Evolutionary conservation across 2,329 filamentous ascomycete genomes (phyloP), one percentile per base, ranked within the genome.

Genomic region (Exophiala sideris): DNA sequence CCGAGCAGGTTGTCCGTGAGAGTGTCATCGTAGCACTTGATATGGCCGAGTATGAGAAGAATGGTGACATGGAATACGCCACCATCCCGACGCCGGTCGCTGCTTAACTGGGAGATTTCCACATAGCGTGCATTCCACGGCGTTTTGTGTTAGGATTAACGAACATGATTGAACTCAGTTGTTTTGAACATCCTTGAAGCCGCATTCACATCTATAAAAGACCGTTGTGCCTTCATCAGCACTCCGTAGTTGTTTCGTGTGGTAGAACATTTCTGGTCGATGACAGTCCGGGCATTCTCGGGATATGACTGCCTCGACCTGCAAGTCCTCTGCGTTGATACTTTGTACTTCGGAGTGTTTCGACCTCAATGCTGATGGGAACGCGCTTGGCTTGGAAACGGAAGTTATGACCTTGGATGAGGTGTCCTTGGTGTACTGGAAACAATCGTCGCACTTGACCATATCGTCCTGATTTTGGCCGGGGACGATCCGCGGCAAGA

Each of bases 21-120:
- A 97, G 92, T 71, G 86, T 96, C 36, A 84, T 96, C 64, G 94
- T 99, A 52, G 94, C 94, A 41, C 79, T 99, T 62, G 94, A 99
- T 71, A 99, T 99, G 90, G 94, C 91, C 9, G 92, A 96, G 68
- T 96, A 90, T 67, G 94, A 99, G 78, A 90, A 88, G 77, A 88
- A 85, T 63, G 88, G 89, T 39, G 84, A 96, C 72, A 76, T 84
- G 32, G 91, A 99, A 70, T 99, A 99, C 77, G 94, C 94, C 44
- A 80, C 96, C 66, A 86, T 97, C 62, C 92, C 88, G 46, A 64
- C 66, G 39, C 64, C 51, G 46, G 48, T 51, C 16, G 36, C 54
- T 36, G 58, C 58, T 39, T 62, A 49, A 32, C 21, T 16, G 47
- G 35, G 24, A 54, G 12, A 45, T 45, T 11, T 20, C 35, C 21